Percentiles rank a stretch among this genome's conserved stretches.
phyloP scores from a whole-genome alignment of 179 eudicot genomes.

The Vitellaria paradoxa region DNA sequence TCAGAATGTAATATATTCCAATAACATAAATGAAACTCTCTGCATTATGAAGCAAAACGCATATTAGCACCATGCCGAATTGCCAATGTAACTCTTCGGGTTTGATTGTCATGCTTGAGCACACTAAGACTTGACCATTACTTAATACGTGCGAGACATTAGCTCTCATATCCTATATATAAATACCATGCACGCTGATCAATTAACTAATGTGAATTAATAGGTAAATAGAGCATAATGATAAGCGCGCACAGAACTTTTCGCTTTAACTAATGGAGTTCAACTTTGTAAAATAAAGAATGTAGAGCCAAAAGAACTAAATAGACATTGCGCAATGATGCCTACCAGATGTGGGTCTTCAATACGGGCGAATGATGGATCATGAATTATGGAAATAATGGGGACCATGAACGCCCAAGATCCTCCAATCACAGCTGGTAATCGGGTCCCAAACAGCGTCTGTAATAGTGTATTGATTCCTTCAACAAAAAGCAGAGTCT shows the following conservation, averaged over 20 bases:
- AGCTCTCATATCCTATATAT: background rate
- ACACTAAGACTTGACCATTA: background rate
- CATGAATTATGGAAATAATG: conserved; percentile 87
- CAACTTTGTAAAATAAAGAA: background rate
- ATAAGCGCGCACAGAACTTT: no score
- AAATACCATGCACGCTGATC: no score
- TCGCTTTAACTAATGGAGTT: background rate
- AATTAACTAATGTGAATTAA: no score
- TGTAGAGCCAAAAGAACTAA: background rate
- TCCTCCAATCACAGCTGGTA: conserved; percentile 90
- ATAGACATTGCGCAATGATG: background rate
- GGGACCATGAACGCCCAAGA: conserved; percentile 97
- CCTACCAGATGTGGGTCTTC: conserved; percentile 62
- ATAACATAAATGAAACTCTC: background rate
- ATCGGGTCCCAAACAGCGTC: conserved; percentile 85
- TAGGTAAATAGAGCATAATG: no score
- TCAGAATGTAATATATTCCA: no score
- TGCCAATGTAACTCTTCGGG: background rate
- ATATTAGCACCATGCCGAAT: background rate
- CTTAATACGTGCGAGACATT: background rate
- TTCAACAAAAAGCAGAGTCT: conserved; percentile 87
- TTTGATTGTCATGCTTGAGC: background rate
- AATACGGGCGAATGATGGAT: conserved; percentile 54
- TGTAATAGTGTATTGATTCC: conserved; percentile 86
- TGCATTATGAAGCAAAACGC: background rate